Evolutionary conservation across 73 alveolate species (phyloP), one percentile per base, ranked within the genome.

Genomic region (Paramecium bursaria): DNA sequence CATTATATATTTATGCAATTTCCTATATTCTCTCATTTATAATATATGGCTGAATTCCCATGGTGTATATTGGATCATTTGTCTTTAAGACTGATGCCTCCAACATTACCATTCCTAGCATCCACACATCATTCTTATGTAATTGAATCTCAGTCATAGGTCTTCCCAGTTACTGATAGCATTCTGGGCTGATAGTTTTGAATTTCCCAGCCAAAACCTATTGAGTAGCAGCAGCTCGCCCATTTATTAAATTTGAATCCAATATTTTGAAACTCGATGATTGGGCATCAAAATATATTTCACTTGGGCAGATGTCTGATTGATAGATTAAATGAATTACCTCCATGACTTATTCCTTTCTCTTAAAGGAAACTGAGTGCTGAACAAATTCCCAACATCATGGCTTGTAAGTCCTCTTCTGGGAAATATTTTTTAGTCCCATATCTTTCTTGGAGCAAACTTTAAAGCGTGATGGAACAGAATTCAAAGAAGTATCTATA

Each of bases 231-330:
- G 55, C 53, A 1, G 50, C 82, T 39, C 82, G 33, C 44, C 82
- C 82, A 67, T 42, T 67, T 21, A 67, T 67, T 67, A 67, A 67
- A 67, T 67, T 67, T 67, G 82, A 67, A 67, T 67, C 82, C 13
- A 67, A 67, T 15, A 67, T 47, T 67, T 67, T 67, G 23, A 67
- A 67, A 21, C 47, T 19, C 6, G 82, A 67, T 39, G 60, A 39
- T 42, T 31, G 33, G 9, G 82, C 26, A 42, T 67, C 82, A 39
- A 67, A 67, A 10, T 11, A 67, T n/a, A 67, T 42, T 67, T 67
- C 82, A 4, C 60, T 17, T 19, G 60, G 33, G 5, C 82, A 67
- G 7, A 67, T 67, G 27, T 67, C 82, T 67, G 44, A 31, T 15
- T 14, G 23, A 67, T 1, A 35, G 4, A 31, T 67, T 1, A 2